These are phyloP conservation scores for Ceratobasidium sp. DNA, from an alignment of 1,284 basidiomycete species.

Conservation along the genomic window DNA sequence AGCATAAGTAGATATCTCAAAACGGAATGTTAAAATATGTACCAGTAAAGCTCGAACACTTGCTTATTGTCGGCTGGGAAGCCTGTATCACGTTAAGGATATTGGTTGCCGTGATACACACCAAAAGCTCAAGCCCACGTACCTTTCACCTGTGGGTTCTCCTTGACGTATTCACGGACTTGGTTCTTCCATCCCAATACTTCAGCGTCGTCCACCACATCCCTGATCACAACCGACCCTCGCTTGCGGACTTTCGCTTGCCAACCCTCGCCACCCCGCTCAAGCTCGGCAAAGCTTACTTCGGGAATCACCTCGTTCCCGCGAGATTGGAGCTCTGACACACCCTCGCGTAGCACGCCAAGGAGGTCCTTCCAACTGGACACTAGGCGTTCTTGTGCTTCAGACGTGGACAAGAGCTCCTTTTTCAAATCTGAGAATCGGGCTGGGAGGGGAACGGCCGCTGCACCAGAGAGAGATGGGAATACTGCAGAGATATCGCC, in stretches of 20 bases:
- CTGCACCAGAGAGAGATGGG: slow-evolving; percentile 65
- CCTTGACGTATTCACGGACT: slow-evolving; percentile 70
- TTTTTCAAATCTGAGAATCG: slow-evolving; percentile 75
- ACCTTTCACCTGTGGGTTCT: slow-evolving; percentile 68
- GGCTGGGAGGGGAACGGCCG: slow-evolving; percentile 62
- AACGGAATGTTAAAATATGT: slow-evolving; percentile 30
- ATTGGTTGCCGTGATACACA: background rate
- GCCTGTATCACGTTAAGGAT: slow-evolving; percentile 61
- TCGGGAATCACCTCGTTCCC: slow-evolving; percentile 60
- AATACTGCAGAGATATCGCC: slow-evolving; percentile 72
- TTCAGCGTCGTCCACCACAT: slow-evolving; percentile 70
- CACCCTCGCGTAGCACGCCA: slow-evolving; percentile 62
- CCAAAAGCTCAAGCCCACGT: slow-evolving; percentile 15
- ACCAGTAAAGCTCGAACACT: slow-evolving; percentile 77
- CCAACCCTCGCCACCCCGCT: slow-evolving; percentile 54
- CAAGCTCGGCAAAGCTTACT: slow-evolving; percentile 31
- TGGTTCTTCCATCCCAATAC: slow-evolving; percentile 73
- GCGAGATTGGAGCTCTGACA: slow-evolving; percentile 62
- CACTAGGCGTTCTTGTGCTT: slow-evolving; percentile 63
- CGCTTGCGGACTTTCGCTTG: slow-evolving; percentile 65
- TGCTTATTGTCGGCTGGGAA: slow-evolving; percentile 77
- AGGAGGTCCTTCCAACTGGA: slow-evolving; percentile 71
- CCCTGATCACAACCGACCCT: slow-evolving; percentile 73
- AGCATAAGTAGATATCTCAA: slow-evolving; percentile 31
- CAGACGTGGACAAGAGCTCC: slow-evolving; percentile 56